Base-by-base conservation (phyloP, 2,329 filamentous ascomycete genomes). In the Fusarium falciforme region DNA sequence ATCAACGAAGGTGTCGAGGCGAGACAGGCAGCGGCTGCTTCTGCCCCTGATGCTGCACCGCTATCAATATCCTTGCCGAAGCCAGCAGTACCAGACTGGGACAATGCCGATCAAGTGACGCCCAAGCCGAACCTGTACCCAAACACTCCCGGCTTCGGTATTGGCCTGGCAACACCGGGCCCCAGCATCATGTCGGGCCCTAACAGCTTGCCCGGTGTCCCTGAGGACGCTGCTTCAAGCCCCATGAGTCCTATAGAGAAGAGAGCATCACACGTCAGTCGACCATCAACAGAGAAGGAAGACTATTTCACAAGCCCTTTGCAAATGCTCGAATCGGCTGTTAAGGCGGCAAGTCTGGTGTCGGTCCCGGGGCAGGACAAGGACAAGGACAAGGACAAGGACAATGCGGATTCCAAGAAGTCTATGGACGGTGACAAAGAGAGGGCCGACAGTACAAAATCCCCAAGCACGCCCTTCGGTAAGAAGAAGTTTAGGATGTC, bases 401-500 rank as follows among this genome's bases (percentile, higher is more conserved):
- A 87, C 17, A 79, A 85, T 71, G 87, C 88, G 5, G 82, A 83
- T n/a, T 87, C 88, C n/a, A 83, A 82, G 61, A 77, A 79, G 11
- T 88, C 89, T 1, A 85, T 83, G n/a, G 90, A 83, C 29, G 80
- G 88, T 57, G 77, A 78, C 17, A 74, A 74, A 64, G 85, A 90
- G 67, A 87, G 85, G 75, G 81, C 85, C 33, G 83, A 86, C 22
- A 92, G 87, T 64, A 84, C 86, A 14, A 93, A 93, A 76, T 84
- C 86, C 3, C 85, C 85, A 6, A 85, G 87, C 64, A 92, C 89
- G 3, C 85, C 94, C 7, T 97, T 97, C 80, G 91, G 93, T 49
- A 96, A 95, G 84, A 96, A 96, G 83, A 96, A 96, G 84, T 95
- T 97, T 82, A 91, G 93, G 57, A 93, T 94, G 90, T 91, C 92